Percentiles rank a stretch among this genome's conserved stretches.
Conservation (phyloP, 2,329 filamentous ascomycete genomes). For the Didymellaceae sp. region DNA sequence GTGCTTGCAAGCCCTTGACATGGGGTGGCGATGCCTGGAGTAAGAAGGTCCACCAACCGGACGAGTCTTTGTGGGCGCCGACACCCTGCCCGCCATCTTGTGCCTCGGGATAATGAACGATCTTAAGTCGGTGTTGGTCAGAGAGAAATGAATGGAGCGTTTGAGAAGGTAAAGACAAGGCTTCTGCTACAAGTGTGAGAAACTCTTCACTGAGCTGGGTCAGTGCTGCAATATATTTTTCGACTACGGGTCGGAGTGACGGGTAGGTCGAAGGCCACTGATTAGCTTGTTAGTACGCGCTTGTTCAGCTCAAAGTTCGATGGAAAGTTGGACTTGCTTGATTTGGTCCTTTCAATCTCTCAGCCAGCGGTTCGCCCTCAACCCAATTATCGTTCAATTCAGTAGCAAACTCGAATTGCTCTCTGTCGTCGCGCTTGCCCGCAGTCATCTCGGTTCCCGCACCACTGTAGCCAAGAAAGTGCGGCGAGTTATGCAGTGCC, state of each 20-base stretch:
- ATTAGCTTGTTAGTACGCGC: neutral
- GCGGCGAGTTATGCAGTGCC: constrained; percentile 57
- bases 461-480: constrained; percentile 66
- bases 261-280: neutral
- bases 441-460: constrained; percentile 63
- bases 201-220: neutral
- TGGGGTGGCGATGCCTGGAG: neutral
- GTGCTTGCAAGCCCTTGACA: neutral
- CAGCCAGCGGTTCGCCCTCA: neutral
- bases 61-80: constrained; percentile 1
- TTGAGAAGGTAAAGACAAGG: neutral
- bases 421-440: constrained; percentile 57
- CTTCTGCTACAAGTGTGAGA: constrained; percentile 14
- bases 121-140: neutral
- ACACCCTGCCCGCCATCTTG: neutral
- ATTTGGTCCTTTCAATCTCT: neutral
- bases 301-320: too few relatives aligned
- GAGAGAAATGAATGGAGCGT: neutral
- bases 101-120: neutral
- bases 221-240: neutral
- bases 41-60: constrained; percentile 1
- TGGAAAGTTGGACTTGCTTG: neutral
- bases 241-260: neutral
- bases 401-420: constrained; percentile 67
- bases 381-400: neutral